phyloP scores from a whole-genome alignment of 1,139 yeast species.

The Candida gigantensis region DNA sequence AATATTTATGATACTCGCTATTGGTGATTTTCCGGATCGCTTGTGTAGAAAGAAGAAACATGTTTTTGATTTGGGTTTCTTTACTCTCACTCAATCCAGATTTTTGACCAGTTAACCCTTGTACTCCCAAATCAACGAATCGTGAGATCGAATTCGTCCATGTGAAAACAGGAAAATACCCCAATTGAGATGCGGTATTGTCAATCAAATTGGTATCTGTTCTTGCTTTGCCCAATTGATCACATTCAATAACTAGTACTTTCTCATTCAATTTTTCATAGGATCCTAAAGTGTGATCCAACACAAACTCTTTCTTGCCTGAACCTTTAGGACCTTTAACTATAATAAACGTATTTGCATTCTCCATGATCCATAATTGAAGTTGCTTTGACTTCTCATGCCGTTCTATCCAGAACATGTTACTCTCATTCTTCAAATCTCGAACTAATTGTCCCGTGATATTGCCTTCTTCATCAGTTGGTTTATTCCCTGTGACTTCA shows the following conservation, averaged over 20 bases:
- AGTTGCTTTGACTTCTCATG: conserved; percentile 66
- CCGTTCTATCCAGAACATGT: conserved; percentile 70
- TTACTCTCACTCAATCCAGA: conserved; percentile 86
- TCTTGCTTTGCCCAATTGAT: conserved; percentile 66
- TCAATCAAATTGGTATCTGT: conserved; percentile 70
- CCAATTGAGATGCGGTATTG: conserved; percentile 72
- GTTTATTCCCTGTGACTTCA: conserved; percentile 18
- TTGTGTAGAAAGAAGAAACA: conserved; percentile 70
- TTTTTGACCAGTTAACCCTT: conserved; percentile 91
- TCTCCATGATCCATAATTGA: conserved; percentile 78
- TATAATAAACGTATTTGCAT: conserved; percentile 78
- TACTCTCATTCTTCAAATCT: conserved; percentile 20
- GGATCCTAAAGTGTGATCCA: conserved; percentile 62
- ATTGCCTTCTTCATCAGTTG: conserved; percentile 12
- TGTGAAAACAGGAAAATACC: conserved; percentile 91
- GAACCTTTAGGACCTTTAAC: conserved; percentile 94
- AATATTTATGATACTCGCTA: conserved; percentile 37
- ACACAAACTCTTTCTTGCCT: conserved; percentile 82
- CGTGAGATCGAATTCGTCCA: conserved; percentile 84
- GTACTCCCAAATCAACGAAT: conserved; percentile 81
- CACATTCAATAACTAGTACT: conserved; percentile 78
- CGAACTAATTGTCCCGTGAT: conserved; percentile 4
- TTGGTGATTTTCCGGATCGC: conserved; percentile 73
- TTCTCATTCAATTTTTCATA: conserved; percentile 47
- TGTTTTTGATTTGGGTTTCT: conserved; percentile 80